A percentile compares a stretch with the other conserved stretches of the same genome.
phyloP scores from a whole-genome alignment of 1,284 basidiomycete species.

The Tetrapyrgos nigripes region DNA sequence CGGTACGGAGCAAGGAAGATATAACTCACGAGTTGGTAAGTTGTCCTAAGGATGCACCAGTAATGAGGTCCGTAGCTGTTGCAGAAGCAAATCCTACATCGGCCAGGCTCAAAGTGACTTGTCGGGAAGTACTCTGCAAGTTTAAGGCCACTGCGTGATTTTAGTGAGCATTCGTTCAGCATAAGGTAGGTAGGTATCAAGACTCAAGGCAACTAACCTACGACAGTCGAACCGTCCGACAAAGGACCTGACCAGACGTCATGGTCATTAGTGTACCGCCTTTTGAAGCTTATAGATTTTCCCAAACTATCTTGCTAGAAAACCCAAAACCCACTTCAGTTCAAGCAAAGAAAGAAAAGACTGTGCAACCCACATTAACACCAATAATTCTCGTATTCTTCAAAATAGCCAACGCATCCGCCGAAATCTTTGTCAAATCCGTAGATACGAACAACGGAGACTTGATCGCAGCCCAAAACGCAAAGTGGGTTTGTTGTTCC shows the following conservation, averaged over 20 bases:
- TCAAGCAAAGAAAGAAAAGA: background rate
- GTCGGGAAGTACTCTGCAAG: constrained; percentile 44
- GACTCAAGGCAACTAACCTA: constrained; percentile 38
- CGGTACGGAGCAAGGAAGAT: background rate
- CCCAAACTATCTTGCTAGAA: constrained; percentile 55
- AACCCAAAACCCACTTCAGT: background rate
- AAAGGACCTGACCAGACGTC: constrained; percentile 58
- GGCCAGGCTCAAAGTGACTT: constrained; percentile 46
- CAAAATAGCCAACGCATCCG: constrained; percentile 43
- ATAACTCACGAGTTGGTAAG: constrained; percentile 42
- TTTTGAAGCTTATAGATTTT: constrained; percentile 50
- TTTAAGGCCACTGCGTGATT: constrained; percentile 47
- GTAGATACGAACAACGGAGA: constrained; percentile 55
- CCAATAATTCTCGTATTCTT: constrained; percentile 49
- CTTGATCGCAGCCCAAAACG: constrained; percentile 56
- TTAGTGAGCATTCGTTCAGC: too few relatives aligned
- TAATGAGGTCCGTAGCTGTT: constrained; percentile 46
- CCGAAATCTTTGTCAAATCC: constrained; percentile 41
- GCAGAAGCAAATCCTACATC: constrained; percentile 49
- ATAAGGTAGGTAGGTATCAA: too few relatives aligned
- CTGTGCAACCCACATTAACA: constrained; percentile 41
- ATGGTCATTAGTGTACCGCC: constrained; percentile 54
- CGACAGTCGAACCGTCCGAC: constrained; percentile 55
- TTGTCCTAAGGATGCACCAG: constrained; percentile 43
- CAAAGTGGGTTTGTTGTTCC: constrained; percentile 56